phyloP scores from a whole-genome alignment of 2,329 filamentous ascomycete species.

The Aspergillus floridensis region DNA sequence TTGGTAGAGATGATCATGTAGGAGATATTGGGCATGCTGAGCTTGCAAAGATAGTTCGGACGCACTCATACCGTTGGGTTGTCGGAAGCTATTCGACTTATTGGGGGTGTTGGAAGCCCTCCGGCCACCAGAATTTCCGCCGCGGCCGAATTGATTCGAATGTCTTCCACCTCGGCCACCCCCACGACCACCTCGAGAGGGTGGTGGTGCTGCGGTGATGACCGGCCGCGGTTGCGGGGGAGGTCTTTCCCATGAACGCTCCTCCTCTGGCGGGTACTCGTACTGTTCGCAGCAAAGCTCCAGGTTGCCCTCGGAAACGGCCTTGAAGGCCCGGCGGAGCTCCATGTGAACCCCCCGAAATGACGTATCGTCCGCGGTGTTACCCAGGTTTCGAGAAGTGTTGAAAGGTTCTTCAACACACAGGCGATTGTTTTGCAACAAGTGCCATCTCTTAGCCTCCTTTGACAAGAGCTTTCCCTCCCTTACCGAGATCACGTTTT shows the following conservation, averaged over 20 bases:
- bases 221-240: slow-evolving; percentile 56
- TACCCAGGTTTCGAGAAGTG: slow-evolving; percentile 80
- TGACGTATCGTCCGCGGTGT: slow-evolving; percentile 92
- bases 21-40: slow-evolving; percentile 47
- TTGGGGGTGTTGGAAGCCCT: slow-evolving; percentile 58
- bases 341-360: slow-evolving; percentile 90
- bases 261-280: slow-evolving; percentile 80
- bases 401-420: slow-evolving; percentile 99
- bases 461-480: slow-evolving; percentile 76
- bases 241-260: slow-evolving; percentile 55
- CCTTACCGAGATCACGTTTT: slow-evolving; percentile 78
- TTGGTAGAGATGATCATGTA: slow-evolving; percentile 50
- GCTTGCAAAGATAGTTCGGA: slow-evolving; percentile 43
- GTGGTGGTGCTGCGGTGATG: slow-evolving; percentile 43
- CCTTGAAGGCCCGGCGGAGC: slow-evolving; percentile 80
- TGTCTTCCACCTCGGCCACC: slow-evolving; percentile 51
- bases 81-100: slow-evolving; percentile 38
- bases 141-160: slow-evolving; percentile 49
- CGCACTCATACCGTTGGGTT: slow-evolving; percentile 36
- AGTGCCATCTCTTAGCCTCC: slow-evolving; percentile 83
- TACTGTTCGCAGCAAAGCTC: slow-evolving; percentile 84
- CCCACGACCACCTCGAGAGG: slow-evolving; percentile 48
- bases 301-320: slow-evolving; percentile 75
- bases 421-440: slow-evolving; percentile 74
- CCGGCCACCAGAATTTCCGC: slow-evolving; percentile 47